These are phyloP conservation scores for Aurantiochytrium sp. DNA, from an alignment of 108 stramenopile genomes.

Conservation along the genomic window DNA sequence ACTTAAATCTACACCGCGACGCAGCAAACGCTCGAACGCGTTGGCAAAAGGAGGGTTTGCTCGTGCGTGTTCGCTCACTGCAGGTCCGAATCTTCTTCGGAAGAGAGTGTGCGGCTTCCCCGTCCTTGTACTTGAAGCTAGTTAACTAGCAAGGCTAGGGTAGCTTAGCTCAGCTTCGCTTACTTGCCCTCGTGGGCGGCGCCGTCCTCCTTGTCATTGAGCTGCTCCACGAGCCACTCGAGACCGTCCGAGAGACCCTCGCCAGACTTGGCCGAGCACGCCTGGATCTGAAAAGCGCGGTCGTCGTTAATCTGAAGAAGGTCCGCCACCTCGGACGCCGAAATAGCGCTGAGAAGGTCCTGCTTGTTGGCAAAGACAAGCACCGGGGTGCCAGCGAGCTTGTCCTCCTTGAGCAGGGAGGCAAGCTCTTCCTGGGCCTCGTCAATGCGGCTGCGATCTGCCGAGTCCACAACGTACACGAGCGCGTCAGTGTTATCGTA, in stretches of 20 bases:
- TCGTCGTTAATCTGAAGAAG: slow-evolving; percentile 46
- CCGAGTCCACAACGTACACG: slow-evolving; percentile 42
- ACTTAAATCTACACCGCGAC: too few relatives aligned
- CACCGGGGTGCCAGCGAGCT: slow-evolving; percentile 53
- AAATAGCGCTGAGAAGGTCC: slow-evolving; percentile 53
- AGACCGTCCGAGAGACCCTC: slow-evolving; percentile 60
- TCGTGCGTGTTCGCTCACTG: too few relatives aligned
- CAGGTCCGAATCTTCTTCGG: too few relatives aligned
- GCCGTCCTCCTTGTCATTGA: slow-evolving; percentile 4
- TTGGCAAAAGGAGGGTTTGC: too few relatives aligned
- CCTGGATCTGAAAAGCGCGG: slow-evolving; percentile 47
- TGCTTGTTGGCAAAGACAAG: slow-evolving; percentile 65
- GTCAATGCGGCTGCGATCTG: slow-evolving; percentile 34
- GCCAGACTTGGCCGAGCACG: slow-evolving; percentile 64
- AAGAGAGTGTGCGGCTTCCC: too few relatives aligned
- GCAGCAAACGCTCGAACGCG: too few relatives aligned
- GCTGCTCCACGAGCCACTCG: slow-evolving; percentile 42
- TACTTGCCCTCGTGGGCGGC: neutral
- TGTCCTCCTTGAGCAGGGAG: slow-evolving; percentile 42
- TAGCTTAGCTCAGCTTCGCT: neutral
- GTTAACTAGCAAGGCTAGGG: too few relatives aligned
- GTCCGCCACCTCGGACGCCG: slow-evolving; percentile 53
- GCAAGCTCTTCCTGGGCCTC: slow-evolving; percentile 36
- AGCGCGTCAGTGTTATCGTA: slow-evolving; percentile 57
- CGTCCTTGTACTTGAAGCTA: too few relatives aligned